Conservation (phyloP, 2,329 filamentous ascomycete species). For the Neonectria magnoliae region DNA sequence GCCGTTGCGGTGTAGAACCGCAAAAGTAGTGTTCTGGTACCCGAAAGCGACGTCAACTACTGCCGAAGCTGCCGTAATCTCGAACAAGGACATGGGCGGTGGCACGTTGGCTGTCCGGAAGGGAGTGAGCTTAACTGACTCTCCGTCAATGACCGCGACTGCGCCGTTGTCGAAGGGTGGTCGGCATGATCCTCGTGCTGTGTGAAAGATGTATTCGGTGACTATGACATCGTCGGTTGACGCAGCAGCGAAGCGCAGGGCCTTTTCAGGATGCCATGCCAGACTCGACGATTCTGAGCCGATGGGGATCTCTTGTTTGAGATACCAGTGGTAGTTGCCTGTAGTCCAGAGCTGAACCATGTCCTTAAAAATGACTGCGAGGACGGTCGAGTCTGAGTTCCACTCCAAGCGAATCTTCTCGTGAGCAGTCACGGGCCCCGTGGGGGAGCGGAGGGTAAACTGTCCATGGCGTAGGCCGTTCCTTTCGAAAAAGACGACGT, state of each 20-base stretch:
- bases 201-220: slow-evolving; percentile 74
- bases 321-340: slow-evolving; percentile 97
- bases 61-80: slow-evolving; percentile 70
- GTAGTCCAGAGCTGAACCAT: slow-evolving; percentile 94
- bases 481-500: slow-evolving; percentile 94
- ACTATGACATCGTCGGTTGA: slow-evolving; percentile 63
- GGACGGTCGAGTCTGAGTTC: slow-evolving; percentile 92
- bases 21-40: slow-evolving; percentile 71
- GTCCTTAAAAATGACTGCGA: slow-evolving; percentile 81
- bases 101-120: slow-evolving; percentile 86
- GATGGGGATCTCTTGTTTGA: slow-evolving; percentile 85
- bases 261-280: slow-evolving; percentile 89
- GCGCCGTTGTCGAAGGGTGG: slow-evolving; percentile 81
- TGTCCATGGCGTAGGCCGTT: slow-evolving; percentile 98
- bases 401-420: slow-evolving; percentile 76
- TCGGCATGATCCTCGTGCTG: slow-evolving; percentile 73
- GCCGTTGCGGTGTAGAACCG: slow-evolving; percentile 73
- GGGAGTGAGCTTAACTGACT: slow-evolving; percentile 82
- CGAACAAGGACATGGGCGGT: slow-evolving; percentile 89
- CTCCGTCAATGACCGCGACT: slow-evolving; percentile 87
- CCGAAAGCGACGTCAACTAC: slow-evolving; percentile 81
- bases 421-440: slow-evolving; percentile 64
- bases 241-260: slow-evolving; percentile 72
- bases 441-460: slow-evolving; percentile 78
- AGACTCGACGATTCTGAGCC: slow-evolving; percentile 48